Conservation (phyloP, 2,329 filamentous ascomycete species). For the Zasmidium cellare region DNA sequence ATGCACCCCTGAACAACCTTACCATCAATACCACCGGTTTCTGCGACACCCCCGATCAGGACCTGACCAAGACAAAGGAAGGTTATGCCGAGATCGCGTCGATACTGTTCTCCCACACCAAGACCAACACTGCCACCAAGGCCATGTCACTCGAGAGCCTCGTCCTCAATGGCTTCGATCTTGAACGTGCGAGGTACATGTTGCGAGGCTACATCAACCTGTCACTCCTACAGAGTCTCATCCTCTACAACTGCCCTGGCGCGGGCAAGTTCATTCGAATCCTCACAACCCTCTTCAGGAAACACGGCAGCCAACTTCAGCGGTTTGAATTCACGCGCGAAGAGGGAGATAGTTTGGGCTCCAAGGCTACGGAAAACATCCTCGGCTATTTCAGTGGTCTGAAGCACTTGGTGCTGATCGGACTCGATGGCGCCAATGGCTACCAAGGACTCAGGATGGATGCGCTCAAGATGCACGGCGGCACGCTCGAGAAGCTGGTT, state of each 20-base stretch:
- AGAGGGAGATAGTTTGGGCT: not conserved
- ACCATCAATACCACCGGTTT: no score
- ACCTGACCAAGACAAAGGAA: no score
- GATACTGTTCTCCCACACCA: no score
- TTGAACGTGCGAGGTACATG: not conserved
- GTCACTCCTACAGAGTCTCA: not conserved
- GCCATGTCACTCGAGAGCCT: not conserved
- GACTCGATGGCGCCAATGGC: not conserved
- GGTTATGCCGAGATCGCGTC: no score
- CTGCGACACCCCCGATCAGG: no score
- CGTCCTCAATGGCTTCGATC: not conserved
- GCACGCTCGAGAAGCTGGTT: not conserved
- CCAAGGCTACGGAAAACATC: not conserved
- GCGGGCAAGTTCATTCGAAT: not conserved
- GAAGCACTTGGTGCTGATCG: not conserved
- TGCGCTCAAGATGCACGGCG: not conserved
- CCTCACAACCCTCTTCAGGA: not conserved
- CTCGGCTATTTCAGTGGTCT: not conserved
- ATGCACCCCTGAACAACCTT: not conserved
- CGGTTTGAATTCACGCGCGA: not conserved
- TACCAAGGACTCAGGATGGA: not conserved
- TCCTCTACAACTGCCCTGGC: not conserved
- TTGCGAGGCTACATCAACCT: not conserved
- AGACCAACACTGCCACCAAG: no score
- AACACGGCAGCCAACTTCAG: not conserved